Evolutionary conservation across 1,284 basidiomycete genomes (phyloP).

Genomic region (Wolfiporia cocos): DNA sequence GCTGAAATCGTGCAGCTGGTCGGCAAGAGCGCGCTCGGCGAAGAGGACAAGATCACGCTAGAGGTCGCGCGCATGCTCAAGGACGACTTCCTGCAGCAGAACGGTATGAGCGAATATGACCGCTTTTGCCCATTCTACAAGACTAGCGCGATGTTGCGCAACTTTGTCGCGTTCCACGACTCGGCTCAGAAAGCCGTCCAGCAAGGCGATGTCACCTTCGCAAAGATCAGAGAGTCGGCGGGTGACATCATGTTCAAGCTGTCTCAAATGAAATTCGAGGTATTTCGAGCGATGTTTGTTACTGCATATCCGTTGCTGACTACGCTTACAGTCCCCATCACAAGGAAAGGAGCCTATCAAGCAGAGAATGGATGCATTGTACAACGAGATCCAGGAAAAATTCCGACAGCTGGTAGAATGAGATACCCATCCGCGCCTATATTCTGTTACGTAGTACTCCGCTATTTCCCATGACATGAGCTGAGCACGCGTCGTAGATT

Average conservation of each 20-base stretch:
- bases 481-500: no score
- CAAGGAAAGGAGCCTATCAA: slow-evolving; percentile 81
- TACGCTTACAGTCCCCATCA: slow-evolving; percentile 60
- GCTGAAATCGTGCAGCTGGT: slow-evolving; percentile 99
- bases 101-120: slow-evolving; percentile 98
- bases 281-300: slow-evolving; percentile 26
- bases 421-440: slow-evolving; percentile 18
- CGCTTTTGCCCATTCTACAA: slow-evolving; percentile 99
- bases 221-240: slow-evolving; percentile 85
- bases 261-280: slow-evolving; percentile 99
- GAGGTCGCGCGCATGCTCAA: slow-evolving; percentile 98
- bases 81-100: slow-evolving; percentile 98
- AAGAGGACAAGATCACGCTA: slow-evolving; percentile 97
- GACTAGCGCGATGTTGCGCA: slow-evolving; percentile 93
- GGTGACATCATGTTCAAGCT: slow-evolving; percentile 92
- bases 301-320: slow-evolving; percentile 15
- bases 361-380: slow-evolving; percentile 73
- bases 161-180: slow-evolving; percentile 95
- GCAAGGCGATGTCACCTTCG: slow-evolving; percentile 86
- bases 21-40: slow-evolving; percentile 96
- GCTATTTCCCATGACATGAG: background rate
- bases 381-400: slow-evolving; percentile 84
- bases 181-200: slow-evolving; percentile 81
- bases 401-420: slow-evolving; percentile 85
- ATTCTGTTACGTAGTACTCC: background rate